Conservation (phyloP, 441 rosid genomes). For the Jatropha podagrica region DNA sequence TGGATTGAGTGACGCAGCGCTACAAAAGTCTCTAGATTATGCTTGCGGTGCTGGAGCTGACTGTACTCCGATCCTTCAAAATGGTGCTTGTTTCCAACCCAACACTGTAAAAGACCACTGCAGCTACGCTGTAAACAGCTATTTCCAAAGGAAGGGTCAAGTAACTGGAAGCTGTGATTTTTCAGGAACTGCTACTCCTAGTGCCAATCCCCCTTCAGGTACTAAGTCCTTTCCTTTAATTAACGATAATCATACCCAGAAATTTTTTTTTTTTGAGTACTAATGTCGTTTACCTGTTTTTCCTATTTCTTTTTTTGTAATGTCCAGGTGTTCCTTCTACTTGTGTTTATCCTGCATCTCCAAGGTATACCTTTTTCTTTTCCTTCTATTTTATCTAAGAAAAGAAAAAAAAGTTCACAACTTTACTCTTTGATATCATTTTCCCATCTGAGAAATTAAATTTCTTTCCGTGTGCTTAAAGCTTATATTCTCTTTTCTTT, state of each 20-base stretch:
- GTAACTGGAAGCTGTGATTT: slow-evolving; percentile 68
- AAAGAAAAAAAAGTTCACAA: not conserved
- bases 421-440: not conserved
- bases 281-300: not conserved
- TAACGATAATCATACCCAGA: not conserved
- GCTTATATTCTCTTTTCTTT: not conserved
- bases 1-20: slow-evolving; percentile 47
- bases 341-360: slow-evolving; percentile 65
- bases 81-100: slow-evolving; percentile 74
- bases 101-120: slow-evolving; percentile 90
- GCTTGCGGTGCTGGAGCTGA: slow-evolving; percentile 98
- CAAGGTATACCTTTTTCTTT: slow-evolving; percentile 45
- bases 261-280: too few relatives aligned
- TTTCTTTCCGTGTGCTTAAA: not conserved
- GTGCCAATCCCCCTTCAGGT: slow-evolving; percentile 57
- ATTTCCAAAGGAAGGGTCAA: slow-evolving; percentile 74
- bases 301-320: not conserved
- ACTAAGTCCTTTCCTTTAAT: slow-evolving; percentile 5
- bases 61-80: slow-evolving; percentile 58
- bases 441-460: not conserved
- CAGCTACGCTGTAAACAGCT: slow-evolving; percentile 92
- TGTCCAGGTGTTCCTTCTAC: slow-evolving; percentile 51
- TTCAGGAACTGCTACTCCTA: slow-evolving; percentile 54
- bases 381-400: not conserved
- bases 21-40: slow-evolving; percentile 77